A percentile compares a stretch with the other conserved stretches of the same genome.
Evolutionary conservation across 495 filamentous ascomycete species (phyloP).

Genomic region (Talaromyces liani): DNA sequence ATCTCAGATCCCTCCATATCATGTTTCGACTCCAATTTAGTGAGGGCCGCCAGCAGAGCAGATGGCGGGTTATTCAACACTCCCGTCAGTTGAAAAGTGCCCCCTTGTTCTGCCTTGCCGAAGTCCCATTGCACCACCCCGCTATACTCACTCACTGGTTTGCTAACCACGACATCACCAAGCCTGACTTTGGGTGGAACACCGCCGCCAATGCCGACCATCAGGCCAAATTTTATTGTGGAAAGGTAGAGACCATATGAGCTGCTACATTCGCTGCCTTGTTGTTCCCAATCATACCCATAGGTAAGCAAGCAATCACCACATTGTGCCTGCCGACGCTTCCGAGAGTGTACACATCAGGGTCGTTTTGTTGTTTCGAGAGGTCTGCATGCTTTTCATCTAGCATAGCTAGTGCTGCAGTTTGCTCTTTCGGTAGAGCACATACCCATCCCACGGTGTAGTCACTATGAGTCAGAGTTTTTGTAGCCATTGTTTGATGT

Average conservation of each 20-base stretch:
- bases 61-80: constrained; percentile 19
- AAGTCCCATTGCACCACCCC: constrained; percentile 21
- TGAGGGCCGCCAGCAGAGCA: constrained; percentile 8
- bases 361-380: neutral
- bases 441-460: no score
- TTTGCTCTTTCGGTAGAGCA: no score
- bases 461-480: no score
- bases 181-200: constrained; percentile 15
- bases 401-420: no score
- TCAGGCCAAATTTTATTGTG: constrained; percentile 24
- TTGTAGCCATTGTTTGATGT: no score
- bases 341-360: no score
- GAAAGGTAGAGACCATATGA: no score
- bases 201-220: constrained; percentile 45
- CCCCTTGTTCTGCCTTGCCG: constrained; percentile 15
- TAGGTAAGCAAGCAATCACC: no score
- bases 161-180: constrained; percentile 20
- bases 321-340: no score
- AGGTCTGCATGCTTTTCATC: no score
- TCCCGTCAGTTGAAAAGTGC: neutral
- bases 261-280: no score
- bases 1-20: constrained; percentile 12
- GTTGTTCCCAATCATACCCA: no score
- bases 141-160: constrained; percentile 9
- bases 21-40: neutral